phyloP scores from a whole-genome alignment of 768 basidiomycete species.

The Panus rudis region DNA sequence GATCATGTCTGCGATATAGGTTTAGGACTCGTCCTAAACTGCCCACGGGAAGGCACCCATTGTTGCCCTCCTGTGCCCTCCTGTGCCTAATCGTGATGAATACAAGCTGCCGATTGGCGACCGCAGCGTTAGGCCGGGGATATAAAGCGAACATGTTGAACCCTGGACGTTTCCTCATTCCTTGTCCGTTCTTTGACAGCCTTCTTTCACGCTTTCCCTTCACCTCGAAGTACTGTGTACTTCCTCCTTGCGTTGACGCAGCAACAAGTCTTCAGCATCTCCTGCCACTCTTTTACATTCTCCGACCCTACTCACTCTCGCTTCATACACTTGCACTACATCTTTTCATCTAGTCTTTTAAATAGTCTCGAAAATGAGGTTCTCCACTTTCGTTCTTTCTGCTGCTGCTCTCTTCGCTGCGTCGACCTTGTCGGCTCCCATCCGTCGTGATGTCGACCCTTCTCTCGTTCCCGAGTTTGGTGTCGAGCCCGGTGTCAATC shows the following conservation, averaged over 20 bases:
- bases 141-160: no score
- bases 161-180: slow-evolving; percentile 8
- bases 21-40: no score
- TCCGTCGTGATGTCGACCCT: slow-evolving; percentile 41
- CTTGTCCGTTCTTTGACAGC: slow-evolving; percentile 1
- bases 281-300: slow-evolving; percentile 4
- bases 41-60: no score
- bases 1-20: no score
- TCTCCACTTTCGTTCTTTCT: slow-evolving; percentile 24
- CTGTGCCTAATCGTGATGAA: no score
- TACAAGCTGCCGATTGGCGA: no score
- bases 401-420: slow-evolving; percentile 27
- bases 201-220: slow-evolving; percentile 4
- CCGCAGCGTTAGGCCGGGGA: no score
- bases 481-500: slow-evolving; percentile 24
- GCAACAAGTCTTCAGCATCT: slow-evolving; percentile 4
- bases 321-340: not conserved
- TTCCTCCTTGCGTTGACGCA: slow-evolving; percentile 15
- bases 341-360: not conserved
- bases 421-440: slow-evolving; percentile 34
- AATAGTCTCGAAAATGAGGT: slow-evolving; percentile 25
- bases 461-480: slow-evolving; percentile 27
- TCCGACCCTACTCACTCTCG: slow-evolving; percentile 4
- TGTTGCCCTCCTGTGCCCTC: no score
- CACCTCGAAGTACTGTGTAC: slow-evolving; percentile 12